Conservation (phyloP, 2,329 filamentous ascomycete species). For the Botrytis paeoniae region DNA sequence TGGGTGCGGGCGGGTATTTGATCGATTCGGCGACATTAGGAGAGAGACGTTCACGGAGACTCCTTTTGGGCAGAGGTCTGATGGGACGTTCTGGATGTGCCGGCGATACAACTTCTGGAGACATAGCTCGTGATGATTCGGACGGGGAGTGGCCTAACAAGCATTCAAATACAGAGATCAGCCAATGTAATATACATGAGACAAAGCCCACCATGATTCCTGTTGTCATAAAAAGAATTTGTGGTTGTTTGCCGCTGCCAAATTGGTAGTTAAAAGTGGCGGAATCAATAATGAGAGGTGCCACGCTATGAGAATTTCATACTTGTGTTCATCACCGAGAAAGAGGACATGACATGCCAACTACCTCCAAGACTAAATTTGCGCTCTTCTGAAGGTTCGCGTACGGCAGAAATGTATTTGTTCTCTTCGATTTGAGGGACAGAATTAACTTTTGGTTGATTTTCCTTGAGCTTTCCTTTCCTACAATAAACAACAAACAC, state of each 20-base stretch:
- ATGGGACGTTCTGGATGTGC: conserved; percentile 84
- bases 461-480: conserved; percentile 10
- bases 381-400: conserved; percentile 11
- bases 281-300: conserved; percentile 9
- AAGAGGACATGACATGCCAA: conserved; percentile 18
- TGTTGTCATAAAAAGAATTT: neutral
- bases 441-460: conserved; percentile 3
- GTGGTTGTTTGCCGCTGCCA: conserved; percentile 7
- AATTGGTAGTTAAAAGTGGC: conserved; percentile 6
- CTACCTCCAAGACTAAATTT: conserved; percentile 16
- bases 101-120: conserved; percentile 73
- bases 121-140: conserved; percentile 49
- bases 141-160: conserved; percentile 35
- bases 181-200: conserved; percentile 19
- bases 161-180: conserved; percentile 21
- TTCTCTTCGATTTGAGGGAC: conserved; percentile 11
- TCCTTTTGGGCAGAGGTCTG: conserved; percentile 83
- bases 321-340: conserved; percentile 21
- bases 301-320: conserved; percentile 19
- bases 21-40: conserved; percentile 81
- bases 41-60: conserved; percentile 81
- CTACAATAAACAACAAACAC: conserved; percentile 15
- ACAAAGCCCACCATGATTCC: conserved; percentile 18
- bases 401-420: neutral
- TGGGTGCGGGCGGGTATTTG: conserved; percentile 74